Evolutionary conservation across 169 alveolate species (phyloP), one percentile per base, ranked within the genome.

Genomic region (Plasmodium blacklocki): DNA sequence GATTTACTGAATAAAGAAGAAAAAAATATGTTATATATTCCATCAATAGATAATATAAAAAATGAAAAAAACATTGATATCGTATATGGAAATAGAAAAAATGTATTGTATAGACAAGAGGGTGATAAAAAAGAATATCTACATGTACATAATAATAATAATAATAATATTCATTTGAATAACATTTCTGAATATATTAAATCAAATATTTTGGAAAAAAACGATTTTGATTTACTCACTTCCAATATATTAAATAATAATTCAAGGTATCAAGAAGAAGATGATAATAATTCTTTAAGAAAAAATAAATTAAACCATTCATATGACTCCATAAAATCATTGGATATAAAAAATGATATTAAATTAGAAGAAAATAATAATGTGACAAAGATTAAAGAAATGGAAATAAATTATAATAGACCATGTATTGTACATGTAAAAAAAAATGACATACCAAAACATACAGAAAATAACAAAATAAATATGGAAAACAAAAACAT

Each of bases 171-270:
- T 70, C 45, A 45, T 50, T 39, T 12, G 19, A 32, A 56, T 64
- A 63, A 26, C 18, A 60, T 7, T 43, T 2, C 15, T 74, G 56
- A 58, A 9, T 45, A 58, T 1, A 49, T 19, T 45, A 50, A 18
- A 18, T 32, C 23, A 14, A 64, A 49, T 11, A 58, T 15, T 64
- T 45, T 78, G 39, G 67, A 66, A 45, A 49, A 52, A 43, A 45
- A 19, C 2, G 32, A 23, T 9, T 19, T 21, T n/a, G 8, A 21
- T 64, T 18, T 49, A 47, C 21, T 12, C 15, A 64, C 7, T 47
- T 71, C 66, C 18, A 78, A 78, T n/a, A 64, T 67, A 56, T 7
- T 78, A 78, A 50, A 23, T 3, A 56, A 50, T 50, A 78, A 52
- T 29, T 26, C 2, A 1, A 64, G 23, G 3, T 23, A n/a, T 11